Base-by-base conservation (phyloP, 1,139 yeast species). In the Magnusiomyces suaveolens region DNA sequence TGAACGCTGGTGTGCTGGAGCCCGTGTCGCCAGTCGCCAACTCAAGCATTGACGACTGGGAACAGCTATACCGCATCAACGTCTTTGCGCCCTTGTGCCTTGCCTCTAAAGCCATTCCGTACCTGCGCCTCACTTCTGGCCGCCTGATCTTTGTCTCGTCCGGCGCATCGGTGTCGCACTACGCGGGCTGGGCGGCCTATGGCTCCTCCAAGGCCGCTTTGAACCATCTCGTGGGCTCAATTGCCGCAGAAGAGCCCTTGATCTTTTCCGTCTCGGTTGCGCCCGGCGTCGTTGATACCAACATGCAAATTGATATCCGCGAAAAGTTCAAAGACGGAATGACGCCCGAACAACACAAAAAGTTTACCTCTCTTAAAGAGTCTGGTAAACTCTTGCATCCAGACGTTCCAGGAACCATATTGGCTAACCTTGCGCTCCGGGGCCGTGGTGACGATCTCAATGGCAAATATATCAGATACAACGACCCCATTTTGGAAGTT, bases 211-310 rank as follows among this genome's bases (percentile, higher is more conserved):
- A 90, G 69, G 96, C 96, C 0, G 96, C 96, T 0, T 67, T 89
- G 56, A 87, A 90, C 69, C 89, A 83, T 63, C 75, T 88, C 54
- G 81, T 86, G 8, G 66, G 72, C 50, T 79, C 87, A 10, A 68
- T 90, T 25, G 83, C 87, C 1, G 74, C 71, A 3, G 96, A 87
- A 62, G 90, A 86, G 65, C 69, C 74, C 1, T 78, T 74, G 0
- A 72, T 89, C 23, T 72, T 73, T 50, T 75, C 86, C 2, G 71
- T 87, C 12, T 75, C 96, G 0, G 76, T 90, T 25, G 96, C 96
- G 1, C 97, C 97, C 0, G 97, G 97, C 2, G 95, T 87, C 1
- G 97, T 90, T 1, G 88, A 86, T 66, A 89, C 97, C 0, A 75
- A 73, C 23, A 90, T 90, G 97, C 97, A 90, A 70, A 66, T 63